Evolutionary conservation across 2,329 filamentous ascomycete species (phyloP), one percentile per base, ranked within the genome.

Genomic region (Penicillium digitatum): DNA sequence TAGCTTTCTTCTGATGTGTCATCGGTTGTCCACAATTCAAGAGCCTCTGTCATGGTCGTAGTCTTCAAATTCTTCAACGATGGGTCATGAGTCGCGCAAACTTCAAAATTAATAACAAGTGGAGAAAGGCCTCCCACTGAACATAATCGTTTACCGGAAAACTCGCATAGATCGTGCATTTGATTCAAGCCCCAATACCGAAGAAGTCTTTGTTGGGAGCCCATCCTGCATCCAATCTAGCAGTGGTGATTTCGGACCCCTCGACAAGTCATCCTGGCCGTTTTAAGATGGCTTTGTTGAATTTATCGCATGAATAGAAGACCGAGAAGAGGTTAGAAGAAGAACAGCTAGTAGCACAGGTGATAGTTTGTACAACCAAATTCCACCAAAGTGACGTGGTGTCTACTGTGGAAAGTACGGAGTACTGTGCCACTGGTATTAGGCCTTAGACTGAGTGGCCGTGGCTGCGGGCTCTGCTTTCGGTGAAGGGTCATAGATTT

Each of bases 401-500:
- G 26, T 18, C 31, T 26, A 24, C 8, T 29, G 9, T 24, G 20
- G 11, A 26, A 43, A 20, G 18, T 22, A 26, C 8, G 20, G 34
- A 16, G 18, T 22, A 26, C 8, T 24, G 5, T 16, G 6, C 10
- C 16, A 42, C 35, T 40, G 22, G n/a, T 40, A 26, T 50, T 58
- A 49, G 35, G 46, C 40, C 32, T 50, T 45, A 10, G 54, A 12
- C n/a, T 49, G 29, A 11, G 43, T 39, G 24, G 31, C 22, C 7
- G 34, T 26, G 16, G 29, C 35, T n/a, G 31, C 20, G 29, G 29
- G 9, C 26, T 39, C 52, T 42, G 31, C 38, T 34, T 68, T 69
- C 22, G 74, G 69, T 10, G 74, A 75, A 48, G 79, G 78, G 55
- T 79, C 77, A 62, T 82, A 83, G 49, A 87, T 78, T 68, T 87